Base-by-base conservation (phyloP, 164 flowering plant genomes). In the Macadamia integrifolia region DNA sequence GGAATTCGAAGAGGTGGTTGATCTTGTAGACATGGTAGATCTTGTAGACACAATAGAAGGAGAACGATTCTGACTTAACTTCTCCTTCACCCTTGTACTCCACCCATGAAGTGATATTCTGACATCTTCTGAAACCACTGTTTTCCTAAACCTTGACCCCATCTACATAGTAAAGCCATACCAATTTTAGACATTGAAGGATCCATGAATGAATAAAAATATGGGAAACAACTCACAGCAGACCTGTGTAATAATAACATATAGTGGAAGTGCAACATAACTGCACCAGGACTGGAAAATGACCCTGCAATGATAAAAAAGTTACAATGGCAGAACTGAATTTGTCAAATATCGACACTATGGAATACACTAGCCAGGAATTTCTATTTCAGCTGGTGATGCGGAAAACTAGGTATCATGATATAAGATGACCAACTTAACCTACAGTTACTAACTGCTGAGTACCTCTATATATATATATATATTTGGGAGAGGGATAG, bases 281-380 rank as follows among this genome's bases (percentile, higher is more conserved):
- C 96, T 93, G 73, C 97, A 93, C 97, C 98, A 93, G 71, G 80
- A 77, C 65, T 90, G 98, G 40, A 86, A 73, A 60, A 82, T 60
- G 28, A 88, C 53, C 80, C 97, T 92, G 90, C 77, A 77, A 11
- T 15, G 29, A 29, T 42, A 60, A 50, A 55, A 10, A 46, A 9
- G 42, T 35, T 35, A 35, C 40, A 35, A 35, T 11, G 15, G 48
- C 52, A 61, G 4, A 14, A 18, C 14, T 9, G 7, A 43, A 52
- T 42, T 60, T 14, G 15, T 35, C 9, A 3, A 46, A 46, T 8
- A 52, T 52, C 57, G 3, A 52, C 15, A 52, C 4, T 17, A 52
- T 13, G 15, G 18, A 17, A 52, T 13, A 17, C 13, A 4, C 17
- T 11, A 52, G 5, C 1, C 57, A 11, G 5, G 57, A 11, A 52